Percentiles rank a stretch among this genome's conserved stretches.
These are phyloP conservation scores for Elaeagnus macrophylla DNA, from an alignment of 306 rosid genomes.

Conservation along the genomic window DNA sequence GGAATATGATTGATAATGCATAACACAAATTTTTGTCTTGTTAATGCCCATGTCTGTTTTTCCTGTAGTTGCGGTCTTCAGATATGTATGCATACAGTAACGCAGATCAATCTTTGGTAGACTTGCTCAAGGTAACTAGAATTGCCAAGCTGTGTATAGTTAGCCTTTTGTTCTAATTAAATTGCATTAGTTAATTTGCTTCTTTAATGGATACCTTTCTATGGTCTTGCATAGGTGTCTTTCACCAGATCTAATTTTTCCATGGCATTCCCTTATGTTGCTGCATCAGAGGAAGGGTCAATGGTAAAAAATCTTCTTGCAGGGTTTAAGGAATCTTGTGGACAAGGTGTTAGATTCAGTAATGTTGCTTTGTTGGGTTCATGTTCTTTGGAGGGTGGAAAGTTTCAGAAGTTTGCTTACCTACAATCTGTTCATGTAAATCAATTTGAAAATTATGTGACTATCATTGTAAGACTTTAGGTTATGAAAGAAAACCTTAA, in stretches of 20 bases:
- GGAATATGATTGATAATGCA: not conserved
- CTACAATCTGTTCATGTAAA: constrained; percentile 63
- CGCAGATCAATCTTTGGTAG: constrained; percentile 51
- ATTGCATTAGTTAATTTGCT: not conserved
- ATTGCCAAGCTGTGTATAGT: not conserved
- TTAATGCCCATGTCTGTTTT: constrained; percentile 11
- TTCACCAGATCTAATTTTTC: constrained; percentile 71
- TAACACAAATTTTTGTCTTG: constrained; percentile 5
- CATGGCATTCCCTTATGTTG: constrained; percentile 84
- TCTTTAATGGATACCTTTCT: constrained; percentile 19
- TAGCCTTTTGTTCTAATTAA: too few relatives aligned
- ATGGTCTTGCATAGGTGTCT: constrained; percentile 45
- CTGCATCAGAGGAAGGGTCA: constrained; percentile 53
- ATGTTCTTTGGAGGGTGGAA: constrained; percentile 47
- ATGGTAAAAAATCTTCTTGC: constrained; percentile 54
- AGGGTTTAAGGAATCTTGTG: constrained; percentile 73
- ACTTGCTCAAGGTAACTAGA: constrained; percentile 63
- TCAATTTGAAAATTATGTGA: constrained; percentile 18
- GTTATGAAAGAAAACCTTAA: constrained; percentile 24
- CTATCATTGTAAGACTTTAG: constrained; percentile 18
- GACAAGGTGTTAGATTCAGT: constrained; percentile 43
- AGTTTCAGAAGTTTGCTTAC: constrained; percentile 30
- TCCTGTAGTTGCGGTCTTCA: constrained; percentile 62
- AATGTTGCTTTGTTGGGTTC: constrained; percentile 50
- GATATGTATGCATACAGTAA: constrained; percentile 47